Base-by-base conservation (phyloP, 1,139 yeast species). In the Geotrichum histeridarum region DNA sequence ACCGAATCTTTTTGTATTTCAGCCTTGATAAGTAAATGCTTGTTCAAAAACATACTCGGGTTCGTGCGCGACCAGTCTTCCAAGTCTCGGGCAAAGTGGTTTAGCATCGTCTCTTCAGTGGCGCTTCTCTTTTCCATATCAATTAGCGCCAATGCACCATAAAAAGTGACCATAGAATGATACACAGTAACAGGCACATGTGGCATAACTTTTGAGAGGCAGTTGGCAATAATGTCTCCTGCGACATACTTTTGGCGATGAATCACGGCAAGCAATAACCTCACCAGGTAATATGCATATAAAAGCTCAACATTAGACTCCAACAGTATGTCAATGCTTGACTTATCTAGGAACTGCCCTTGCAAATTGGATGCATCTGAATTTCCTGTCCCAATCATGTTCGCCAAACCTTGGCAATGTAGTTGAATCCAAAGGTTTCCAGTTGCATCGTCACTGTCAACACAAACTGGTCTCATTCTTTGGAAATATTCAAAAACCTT, bases 21-120 rank as follows among this genome's bases (percentile, higher is more conserved):
- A 0, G 80, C 79, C 48, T 67, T 66, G 32, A 77, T 59, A 2
- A 73, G 62, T 38, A 71, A 58, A 51, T 64, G 64, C 61, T 75
- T 76, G 37, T 75, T 66, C 18, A 61, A 60, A 59, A 77, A 77
- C 51, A 70, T 73, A 1, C 65, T 53, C 0, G 78, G 77, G 56
- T 73, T 70, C 1, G 69, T 61, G 4, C 65, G 66, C 3, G 74
- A 61, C 76, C 78, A 76, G 41, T 67, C 64, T 47, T 62, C 60
- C 54, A 74, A 67, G 50, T 64, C 67, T 31, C 61, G 56, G n/a
- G 61, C 60, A 55, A 65, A 64, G 42, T 55, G 58, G 18, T 53
- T 54, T 41, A 65, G 53, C 54, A 60, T 52, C 8, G 54, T 57
- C 31, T 60, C 50, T 27, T 61, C 64, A 27, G 50, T 48, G 22